Evolutionary conservation across 495 filamentous ascomycete genomes (phyloP).

Genomic region (Echria macrotheca): DNA sequence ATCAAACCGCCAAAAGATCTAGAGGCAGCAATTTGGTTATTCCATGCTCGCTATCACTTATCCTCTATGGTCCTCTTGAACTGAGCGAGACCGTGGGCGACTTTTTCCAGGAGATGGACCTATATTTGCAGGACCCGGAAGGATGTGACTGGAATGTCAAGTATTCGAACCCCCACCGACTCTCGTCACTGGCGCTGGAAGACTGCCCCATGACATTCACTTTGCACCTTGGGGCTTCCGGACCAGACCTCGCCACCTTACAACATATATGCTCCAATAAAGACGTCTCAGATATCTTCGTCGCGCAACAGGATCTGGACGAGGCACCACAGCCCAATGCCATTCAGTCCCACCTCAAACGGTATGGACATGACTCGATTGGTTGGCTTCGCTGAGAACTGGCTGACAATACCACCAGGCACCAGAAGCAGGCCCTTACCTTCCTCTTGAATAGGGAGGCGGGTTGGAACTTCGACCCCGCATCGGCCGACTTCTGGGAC

Average conservation of each 20-base stretch:
- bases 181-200: slow-evolving; percentile 23
- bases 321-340: slow-evolving; percentile 26
- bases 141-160: slow-evolving; percentile 26
- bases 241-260: neutral
- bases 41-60: slow-evolving; percentile 18
- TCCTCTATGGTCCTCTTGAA: slow-evolving; percentile 26
- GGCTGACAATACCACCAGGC: slow-evolving; percentile 14
- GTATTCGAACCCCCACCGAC: slow-evolving; percentile 42
- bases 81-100: slow-evolving; percentile 29
- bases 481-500: slow-evolving; percentile 21
- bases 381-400: neutral
- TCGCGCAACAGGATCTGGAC: slow-evolving; percentile 5
- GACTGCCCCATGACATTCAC: neutral
- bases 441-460: slow-evolving; percentile 36
- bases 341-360: slow-evolving; percentile 7
- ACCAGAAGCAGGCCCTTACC: slow-evolving; percentile 41
- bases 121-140: slow-evolving; percentile 39
- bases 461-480: slow-evolving; percentile 24
- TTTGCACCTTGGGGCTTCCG: neutral
- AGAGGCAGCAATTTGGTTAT: neutral
- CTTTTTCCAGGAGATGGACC: slow-evolving; percentile 26
- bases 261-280: slow-evolving; percentile 1
- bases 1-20: neutral
- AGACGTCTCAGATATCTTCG: slow-evolving; percentile 13
- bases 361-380: neutral